Evolutionary conservation across 1,284 basidiomycete genomes (phyloP).

Genomic region (Cryptococcus amylolentus): DNA sequence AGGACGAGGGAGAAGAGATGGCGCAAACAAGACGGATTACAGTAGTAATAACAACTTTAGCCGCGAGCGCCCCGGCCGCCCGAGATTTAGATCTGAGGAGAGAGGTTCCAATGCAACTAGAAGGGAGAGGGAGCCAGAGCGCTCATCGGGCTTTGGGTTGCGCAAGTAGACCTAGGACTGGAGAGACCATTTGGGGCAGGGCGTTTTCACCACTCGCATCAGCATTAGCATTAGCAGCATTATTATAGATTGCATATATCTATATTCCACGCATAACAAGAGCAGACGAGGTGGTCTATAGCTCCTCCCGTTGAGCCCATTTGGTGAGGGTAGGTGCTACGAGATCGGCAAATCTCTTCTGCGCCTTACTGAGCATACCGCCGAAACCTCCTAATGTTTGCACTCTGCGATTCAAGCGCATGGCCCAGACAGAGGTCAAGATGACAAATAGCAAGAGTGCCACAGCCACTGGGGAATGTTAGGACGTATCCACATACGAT

Average conservation of each 20-base stretch:
- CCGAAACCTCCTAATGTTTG: constrained; percentile 11
- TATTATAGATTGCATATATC: not conserved
- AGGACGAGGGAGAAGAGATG: not conserved
- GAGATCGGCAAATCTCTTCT: not conserved
- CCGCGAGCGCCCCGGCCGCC: not conserved
- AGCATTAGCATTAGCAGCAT: not conserved
- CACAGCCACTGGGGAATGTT: constrained; percentile 9
- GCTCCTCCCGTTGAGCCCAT: not conserved
- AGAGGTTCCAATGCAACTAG: too few species aligned
- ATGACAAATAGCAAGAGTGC: constrained; percentile 18
- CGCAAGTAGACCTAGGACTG: not conserved
- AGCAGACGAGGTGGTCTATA: not conserved
- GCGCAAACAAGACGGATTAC: not conserved
- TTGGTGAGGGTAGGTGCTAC: not conserved
- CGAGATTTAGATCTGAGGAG: too few species aligned
- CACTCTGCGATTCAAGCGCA: constrained; percentile 8
- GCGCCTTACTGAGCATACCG: not conserved
- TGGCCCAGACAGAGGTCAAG: constrained; percentile 22
- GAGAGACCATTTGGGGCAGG: not conserved
- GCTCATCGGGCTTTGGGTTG: not conserved
- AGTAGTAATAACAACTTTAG: not conserved
- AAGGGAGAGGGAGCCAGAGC: not conserved
- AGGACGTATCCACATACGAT: not conserved
- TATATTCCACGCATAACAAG: not conserved
- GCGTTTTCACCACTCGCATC: not conserved